These are phyloP conservation scores for Globisporangium iwayamae DNA, from an alignment of 352 stramenopile genomes.

Conservation along the genomic window DNA sequence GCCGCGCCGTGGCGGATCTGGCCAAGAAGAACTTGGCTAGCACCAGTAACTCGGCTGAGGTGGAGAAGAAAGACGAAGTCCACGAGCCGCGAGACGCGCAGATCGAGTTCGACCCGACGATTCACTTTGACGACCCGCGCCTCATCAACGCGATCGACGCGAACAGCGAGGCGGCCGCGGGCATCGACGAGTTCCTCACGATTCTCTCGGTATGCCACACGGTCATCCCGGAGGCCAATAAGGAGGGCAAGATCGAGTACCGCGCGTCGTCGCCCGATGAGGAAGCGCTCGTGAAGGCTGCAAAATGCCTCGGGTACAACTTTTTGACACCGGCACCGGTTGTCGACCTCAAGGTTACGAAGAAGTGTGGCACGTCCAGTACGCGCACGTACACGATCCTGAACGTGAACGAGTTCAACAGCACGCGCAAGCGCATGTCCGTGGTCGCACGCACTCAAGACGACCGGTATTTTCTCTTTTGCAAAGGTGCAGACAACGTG, in stretches of 20 bases:
- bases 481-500: conserved; percentile 85
- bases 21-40: conserved; percentile 20
- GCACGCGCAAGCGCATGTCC: conserved; percentile 97
- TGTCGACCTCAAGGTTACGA: conserved; percentile 47
- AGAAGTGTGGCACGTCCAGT: conserved; percentile 27
- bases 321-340: conserved; percentile 68
- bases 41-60: conserved; percentile 4
- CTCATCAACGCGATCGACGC: conserved; percentile 42
- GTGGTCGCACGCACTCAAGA: conserved; percentile 83
- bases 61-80: conserved; percentile 12
- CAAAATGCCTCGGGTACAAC: conserved; percentile 75
- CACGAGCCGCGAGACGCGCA: conserved; percentile 50
- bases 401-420: conserved; percentile 87
- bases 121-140: conserved; percentile 72
- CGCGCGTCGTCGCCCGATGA: conserved; percentile 92
- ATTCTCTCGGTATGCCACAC: conserved; percentile 74
- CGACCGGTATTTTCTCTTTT: conserved; percentile 48
- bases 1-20: conserved; percentile 50
- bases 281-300: conserved; percentile 90
- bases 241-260: conserved; percentile 55
- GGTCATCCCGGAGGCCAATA: conserved; percentile 64
- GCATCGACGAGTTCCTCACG: conserved; percentile 70
- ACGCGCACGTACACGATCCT: conserved; percentile 56
- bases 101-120: conserved; percentile 54
- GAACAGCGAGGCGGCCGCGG: conserved; percentile 17